phyloP scores from a whole-genome alignment of 2,329 filamentous ascomycete species.

The Cordyceps fumosorosea region DNA sequence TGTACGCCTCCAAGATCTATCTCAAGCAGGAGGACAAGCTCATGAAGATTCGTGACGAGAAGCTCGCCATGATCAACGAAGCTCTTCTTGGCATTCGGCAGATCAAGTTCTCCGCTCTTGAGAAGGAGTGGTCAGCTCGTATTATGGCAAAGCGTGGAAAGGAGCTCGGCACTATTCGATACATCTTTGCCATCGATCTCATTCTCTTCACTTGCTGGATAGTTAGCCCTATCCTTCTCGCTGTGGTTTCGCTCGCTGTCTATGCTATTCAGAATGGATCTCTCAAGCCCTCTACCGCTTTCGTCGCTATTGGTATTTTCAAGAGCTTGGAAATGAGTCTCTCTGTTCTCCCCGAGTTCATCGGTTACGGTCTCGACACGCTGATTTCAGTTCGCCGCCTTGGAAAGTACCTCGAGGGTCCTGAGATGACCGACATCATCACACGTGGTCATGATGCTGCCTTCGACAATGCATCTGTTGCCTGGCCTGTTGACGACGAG shows the following conservation, averaged over 20 bases:
- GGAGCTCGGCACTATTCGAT: conserved; percentile 62
- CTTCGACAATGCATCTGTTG: conserved; percentile 62
- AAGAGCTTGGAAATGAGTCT: conserved; percentile 66
- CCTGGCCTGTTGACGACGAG: conserved; percentile 65
- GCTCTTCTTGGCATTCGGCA: conserved; percentile 73
- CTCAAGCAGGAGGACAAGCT: conserved; percentile 58
- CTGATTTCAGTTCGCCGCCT: conserved; percentile 68
- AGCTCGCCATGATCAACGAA: conserved; percentile 70
- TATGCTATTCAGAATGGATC: conserved; percentile 59
- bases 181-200: conserved; percentile 57
- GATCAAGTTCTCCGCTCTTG: conserved; percentile 77
- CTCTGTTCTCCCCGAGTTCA: conserved; percentile 65
- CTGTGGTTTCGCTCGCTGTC: conserved; percentile 61
- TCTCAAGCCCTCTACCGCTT: conserved; percentile 66
- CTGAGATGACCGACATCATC: conserved; percentile 53
- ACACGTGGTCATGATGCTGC: conserved; percentile 52
- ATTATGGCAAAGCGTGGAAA: conserved; percentile 56
- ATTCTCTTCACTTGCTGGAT: conserved; percentile 63
- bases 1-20: conserved; percentile 59
- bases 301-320: conserved; percentile 71
- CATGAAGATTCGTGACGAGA: conserved; percentile 71
- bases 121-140: conserved; percentile 66
- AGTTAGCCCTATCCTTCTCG: conserved; percentile 64
- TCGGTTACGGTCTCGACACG: conserved; percentile 64
- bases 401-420: conserved; percentile 60